Base-by-base conservation (phyloP, 768 basidiomycete species). In the Xanthoconium stramineum region DNA sequence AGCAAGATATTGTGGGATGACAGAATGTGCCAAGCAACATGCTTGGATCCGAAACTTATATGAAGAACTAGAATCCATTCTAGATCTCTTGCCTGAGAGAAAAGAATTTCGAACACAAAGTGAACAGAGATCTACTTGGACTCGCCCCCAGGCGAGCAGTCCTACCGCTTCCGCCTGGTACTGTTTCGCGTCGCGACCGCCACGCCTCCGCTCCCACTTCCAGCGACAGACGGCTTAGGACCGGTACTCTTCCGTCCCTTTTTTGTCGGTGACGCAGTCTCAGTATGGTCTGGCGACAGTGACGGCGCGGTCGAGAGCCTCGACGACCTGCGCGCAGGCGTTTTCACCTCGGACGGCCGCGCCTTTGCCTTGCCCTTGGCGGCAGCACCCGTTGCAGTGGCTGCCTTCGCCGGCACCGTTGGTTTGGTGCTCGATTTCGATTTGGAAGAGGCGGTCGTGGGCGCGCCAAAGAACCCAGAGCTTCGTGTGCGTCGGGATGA, bases 301-400 rank as follows among this genome's bases (percentile, higher is more conserved):
- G 72, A 69, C 29, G 69, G 68, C 6, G 69, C 67, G 9, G 63
- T 65, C 10, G 75, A 76, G 30, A 76, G 65, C 43, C 75, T 67
- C 32, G 75, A 74, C n/a, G 75, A 77, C 29, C 76, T 70, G 19
- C 76, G 64, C 11, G 66, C 64, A 7, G 67, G 61, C n/a, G 72
- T 63, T 50, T 57, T 64, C 48, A 53, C 51, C 20, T 70, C 66
- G 20, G 61, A 55, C 29, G 55, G 47, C 28, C 60, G 58, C 13
- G 60, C 48, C 46, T 53, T 69, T 44, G 43, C 37, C 37, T 66
- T 70, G 19, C 55, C 51, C 45, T 61, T 69, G 30, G 56, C 37
- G 2, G 36, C 37, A 3, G 49, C 19, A 9, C 38, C 10, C 12
- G 39, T 38, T 12, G 17, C 35, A 30, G 36, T 24, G 17, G 35